Conservation (phyloP, 345 rosid species). For the Hypericum perforatum region DNA sequence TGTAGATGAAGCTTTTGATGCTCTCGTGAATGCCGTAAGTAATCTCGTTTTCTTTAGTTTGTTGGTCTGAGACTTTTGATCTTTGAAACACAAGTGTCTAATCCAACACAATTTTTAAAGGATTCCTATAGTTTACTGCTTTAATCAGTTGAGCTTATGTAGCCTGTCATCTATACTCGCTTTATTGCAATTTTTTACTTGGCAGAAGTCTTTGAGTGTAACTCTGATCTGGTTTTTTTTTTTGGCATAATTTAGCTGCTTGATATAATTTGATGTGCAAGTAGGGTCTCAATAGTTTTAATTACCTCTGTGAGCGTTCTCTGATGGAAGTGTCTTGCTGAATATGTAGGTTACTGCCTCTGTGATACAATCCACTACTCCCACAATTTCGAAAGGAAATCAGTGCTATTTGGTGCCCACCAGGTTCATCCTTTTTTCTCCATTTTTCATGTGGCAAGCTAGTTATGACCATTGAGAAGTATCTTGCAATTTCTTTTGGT, state of each 20-base stretch:
- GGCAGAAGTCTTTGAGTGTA: too few relatives aligned
- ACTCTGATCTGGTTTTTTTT: too few relatives aligned
- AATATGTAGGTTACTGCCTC: constrained; percentile 1
- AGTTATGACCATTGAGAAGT: not conserved
- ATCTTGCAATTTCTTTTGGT: not conserved
- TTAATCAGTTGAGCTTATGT: too few relatives aligned
- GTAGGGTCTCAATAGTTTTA: not conserved
- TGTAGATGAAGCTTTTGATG: constrained; percentile 8
- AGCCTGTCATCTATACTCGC: too few relatives aligned
- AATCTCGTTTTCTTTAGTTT: not conserved
- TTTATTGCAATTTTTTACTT: too few relatives aligned
- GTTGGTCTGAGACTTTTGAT: not conserved
- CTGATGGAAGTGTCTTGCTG: constrained; percentile 8
- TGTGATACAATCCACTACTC: constrained; percentile 6
- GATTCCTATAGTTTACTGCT: too few relatives aligned
- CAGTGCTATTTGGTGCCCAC: constrained; percentile 30
- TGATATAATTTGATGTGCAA: not conserved
- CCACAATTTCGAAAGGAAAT: constrained; percentile 4
- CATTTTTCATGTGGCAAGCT: not conserved
- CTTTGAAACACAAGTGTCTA: too few relatives aligned
- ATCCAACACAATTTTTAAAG: too few relatives aligned
- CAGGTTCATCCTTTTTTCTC: constrained; percentile 35
- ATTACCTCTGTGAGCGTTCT: not conserved
- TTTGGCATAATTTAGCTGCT: not conserved
- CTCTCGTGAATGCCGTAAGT: constrained; percentile 6